phyloP scores from a whole-genome alignment of 257 asterid genomes.

The Cynanchum wilfordii region DNA sequence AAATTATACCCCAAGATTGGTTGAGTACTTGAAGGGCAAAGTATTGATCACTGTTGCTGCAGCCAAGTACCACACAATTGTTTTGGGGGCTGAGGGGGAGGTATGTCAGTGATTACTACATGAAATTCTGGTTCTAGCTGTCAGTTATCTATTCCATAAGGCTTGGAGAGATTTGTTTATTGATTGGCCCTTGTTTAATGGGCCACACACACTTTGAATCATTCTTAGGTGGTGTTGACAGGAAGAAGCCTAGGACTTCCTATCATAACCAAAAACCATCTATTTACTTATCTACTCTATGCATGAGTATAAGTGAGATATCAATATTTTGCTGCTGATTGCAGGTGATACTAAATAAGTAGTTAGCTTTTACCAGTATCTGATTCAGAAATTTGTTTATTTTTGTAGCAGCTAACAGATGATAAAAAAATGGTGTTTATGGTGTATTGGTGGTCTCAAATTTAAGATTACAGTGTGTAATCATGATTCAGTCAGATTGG shows the following conservation, averaged over 20 bases:
- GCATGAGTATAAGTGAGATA: not conserved
- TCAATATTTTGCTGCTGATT: not conserved
- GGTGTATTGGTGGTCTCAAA: not conserved
- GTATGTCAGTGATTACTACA: conserved; percentile 28
- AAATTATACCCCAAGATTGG: conserved; percentile 85
- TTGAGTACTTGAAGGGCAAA: conserved; percentile 90
- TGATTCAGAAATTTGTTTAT: not conserved
- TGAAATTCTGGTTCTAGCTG: not conserved
- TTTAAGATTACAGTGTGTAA: not conserved
- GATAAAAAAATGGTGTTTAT: not conserved
- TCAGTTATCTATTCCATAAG: not conserved
- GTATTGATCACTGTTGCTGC: conserved; percentile 66
- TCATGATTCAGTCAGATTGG: not conserved
- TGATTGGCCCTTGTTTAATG: not conserved
- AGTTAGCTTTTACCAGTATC: not conserved
- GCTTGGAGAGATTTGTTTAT: not conserved
- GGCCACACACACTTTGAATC: not conserved
- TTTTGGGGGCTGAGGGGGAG: conserved; percentile 94
- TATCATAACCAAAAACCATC: not conserved
- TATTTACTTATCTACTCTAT: not conserved
- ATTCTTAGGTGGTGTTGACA: not conserved
- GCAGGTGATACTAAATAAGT: not conserved
- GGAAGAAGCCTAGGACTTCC: not conserved
- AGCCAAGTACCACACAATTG: conserved; percentile 91
- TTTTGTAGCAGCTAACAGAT: not conserved